A percentile compares a stretch with the other conserved stretches of the same genome.
phyloP scores from a whole-genome alignment of 768 basidiomycete genomes.

The Xerocomellus intermedius region DNA sequence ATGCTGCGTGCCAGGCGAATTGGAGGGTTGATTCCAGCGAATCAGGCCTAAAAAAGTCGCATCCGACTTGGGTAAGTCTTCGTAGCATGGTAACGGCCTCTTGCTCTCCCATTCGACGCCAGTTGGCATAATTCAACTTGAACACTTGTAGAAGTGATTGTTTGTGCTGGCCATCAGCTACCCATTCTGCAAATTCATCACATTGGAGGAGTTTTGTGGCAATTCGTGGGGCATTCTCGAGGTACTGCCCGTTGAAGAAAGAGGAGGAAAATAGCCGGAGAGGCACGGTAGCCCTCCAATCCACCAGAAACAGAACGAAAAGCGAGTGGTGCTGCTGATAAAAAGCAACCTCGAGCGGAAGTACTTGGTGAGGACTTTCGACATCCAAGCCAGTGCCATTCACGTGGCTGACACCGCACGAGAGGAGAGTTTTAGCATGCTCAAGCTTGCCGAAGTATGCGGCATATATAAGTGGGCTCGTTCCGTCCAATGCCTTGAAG shows the following conservation, averaged over 20 bases:
- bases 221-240: neutral
- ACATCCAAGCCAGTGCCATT: neutral
- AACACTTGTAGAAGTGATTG: neutral
- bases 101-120: neutral
- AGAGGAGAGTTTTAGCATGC: constrained; percentile 1
- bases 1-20: neutral
- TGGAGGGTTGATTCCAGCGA: neutral
- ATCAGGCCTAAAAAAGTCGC: neutral
- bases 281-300: neutral
- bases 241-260: neutral
- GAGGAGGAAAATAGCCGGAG: neutral
- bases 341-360: neutral
- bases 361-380: neutral
- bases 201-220: neutral
- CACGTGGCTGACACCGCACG: neutral
- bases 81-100: neutral
- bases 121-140: neutral
- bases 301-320: neutral
- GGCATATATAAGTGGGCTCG: constrained; percentile 11
- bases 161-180: neutral
- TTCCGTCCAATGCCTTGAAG: neutral
- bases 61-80: neutral
- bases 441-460: neutral
- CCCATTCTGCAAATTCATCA: neutral
- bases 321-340: neutral